Evolutionary conservation across 208 protist genomes (phyloP).

Genomic region (Leishmania arabica): DNA sequence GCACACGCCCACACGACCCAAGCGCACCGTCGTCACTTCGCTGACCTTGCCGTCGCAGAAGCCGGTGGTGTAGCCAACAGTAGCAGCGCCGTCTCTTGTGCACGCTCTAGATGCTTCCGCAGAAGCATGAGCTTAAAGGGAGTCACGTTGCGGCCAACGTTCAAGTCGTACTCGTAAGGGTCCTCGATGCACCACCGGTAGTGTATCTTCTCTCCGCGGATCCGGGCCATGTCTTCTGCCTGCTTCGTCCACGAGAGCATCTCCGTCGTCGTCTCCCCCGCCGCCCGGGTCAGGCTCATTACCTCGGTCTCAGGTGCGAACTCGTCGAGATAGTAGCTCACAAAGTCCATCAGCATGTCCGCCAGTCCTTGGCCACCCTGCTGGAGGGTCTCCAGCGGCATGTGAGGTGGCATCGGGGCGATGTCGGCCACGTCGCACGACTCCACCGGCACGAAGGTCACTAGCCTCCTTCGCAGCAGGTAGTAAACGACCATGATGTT

Average conservation of each 20-base stretch:
- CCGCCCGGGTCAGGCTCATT: constrained; percentile 58
- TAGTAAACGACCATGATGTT: constrained; percentile 90
- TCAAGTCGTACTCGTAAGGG: constrained; percentile 89
- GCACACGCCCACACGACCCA: neutral
- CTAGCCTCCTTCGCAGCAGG: constrained; percentile 53
- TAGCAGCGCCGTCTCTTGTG: constrained; percentile 61
- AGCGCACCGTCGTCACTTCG: neutral
- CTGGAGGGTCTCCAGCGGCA: constrained; percentile 25
- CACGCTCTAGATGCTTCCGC: constrained; percentile 69
- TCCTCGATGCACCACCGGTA: constrained; percentile 93
- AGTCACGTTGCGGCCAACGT: constrained; percentile 87
- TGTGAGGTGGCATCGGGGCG: constrained; percentile 26
- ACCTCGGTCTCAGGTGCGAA: constrained; percentile 72
- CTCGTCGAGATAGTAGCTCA: constrained; percentile 77
- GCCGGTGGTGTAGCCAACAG: constrained; percentile 17
- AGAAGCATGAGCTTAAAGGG: constrained; percentile 84
- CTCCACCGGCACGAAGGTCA: constrained; percentile 57
- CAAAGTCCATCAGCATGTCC: constrained; percentile 71
- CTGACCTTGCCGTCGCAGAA: neutral
- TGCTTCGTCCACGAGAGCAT: constrained; percentile 78
- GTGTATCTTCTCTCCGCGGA: constrained; percentile 74
- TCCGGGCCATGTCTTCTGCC: constrained; percentile 76
- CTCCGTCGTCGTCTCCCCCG: constrained; percentile 54
- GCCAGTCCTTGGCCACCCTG: constrained; percentile 47
- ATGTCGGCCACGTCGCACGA: constrained; percentile 58